Evolutionary conservation across 2,329 filamentous ascomycete genomes (phyloP).

Genomic region (Drechslerella coelobrocha): DNA sequence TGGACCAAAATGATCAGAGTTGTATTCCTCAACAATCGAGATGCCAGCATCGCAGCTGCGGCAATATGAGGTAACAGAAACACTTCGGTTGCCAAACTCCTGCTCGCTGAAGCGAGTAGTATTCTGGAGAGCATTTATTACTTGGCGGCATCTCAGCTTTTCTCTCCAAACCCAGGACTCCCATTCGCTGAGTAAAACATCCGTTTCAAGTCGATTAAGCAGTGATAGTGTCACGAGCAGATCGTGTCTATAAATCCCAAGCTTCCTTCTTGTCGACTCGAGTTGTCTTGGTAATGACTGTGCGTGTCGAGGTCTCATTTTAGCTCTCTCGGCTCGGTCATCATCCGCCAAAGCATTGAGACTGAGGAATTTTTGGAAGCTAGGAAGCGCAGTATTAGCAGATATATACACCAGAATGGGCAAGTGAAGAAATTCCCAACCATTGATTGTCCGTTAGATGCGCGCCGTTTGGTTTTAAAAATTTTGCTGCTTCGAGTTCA

Average conservation of each 20-base stretch:
- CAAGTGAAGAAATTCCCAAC: slow-evolving; percentile 9
- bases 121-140: slow-evolving; percentile 62
- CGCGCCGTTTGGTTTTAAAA: slow-evolving; percentile 21
- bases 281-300: slow-evolving; percentile 70
- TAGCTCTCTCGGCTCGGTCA: neutral
- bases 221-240: slow-evolving; percentile 87
- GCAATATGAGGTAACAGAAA: slow-evolving; percentile 32
- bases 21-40: slow-evolving; percentile 55
- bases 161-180: slow-evolving; percentile 90
- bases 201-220: slow-evolving; percentile 85
- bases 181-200: slow-evolving; percentile 87
- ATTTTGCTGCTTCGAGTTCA: slow-evolving; percentile 30
- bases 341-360: slow-evolving; percentile 30
- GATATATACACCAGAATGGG: neutral
- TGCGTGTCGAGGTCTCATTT: slow-evolving; percentile 1
- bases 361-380: slow-evolving; percentile 42
- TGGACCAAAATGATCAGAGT: neutral
- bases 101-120: slow-evolving; percentile 51
- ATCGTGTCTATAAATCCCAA: slow-evolving; percentile 86
- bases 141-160: slow-evolving; percentile 73
- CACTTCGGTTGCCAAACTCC: slow-evolving; percentile 25
- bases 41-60: slow-evolving; percentile 29
- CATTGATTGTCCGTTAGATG: slow-evolving; percentile 27
- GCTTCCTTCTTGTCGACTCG: slow-evolving; percentile 77
- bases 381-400: slow-evolving; percentile 4